Evolutionary conservation across 768 basidiomycete genomes (phyloP).

Genomic region (Suillus spraguei): DNA sequence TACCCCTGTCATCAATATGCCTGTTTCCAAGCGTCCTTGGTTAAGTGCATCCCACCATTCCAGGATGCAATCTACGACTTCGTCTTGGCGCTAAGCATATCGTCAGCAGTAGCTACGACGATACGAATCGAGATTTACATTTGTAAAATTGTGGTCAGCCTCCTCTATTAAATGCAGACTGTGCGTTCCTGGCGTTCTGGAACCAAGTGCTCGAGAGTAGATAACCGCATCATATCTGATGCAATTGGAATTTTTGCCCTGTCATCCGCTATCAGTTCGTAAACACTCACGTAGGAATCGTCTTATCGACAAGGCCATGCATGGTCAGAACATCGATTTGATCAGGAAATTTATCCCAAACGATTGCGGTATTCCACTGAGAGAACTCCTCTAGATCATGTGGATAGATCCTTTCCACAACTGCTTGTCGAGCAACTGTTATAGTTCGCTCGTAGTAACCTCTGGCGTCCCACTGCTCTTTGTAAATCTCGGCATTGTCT

Average conservation of each 20-base stretch:
- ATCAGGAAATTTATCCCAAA: slow-evolving; percentile 69
- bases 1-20: slow-evolving; percentile 62
- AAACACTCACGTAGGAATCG: slow-evolving; percentile 66
- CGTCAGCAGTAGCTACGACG: slow-evolving; percentile 6
- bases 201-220: slow-evolving; percentile 62
- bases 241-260: slow-evolving; percentile 8
- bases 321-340: slow-evolving; percentile 69
- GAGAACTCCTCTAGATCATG: slow-evolving; percentile 64
- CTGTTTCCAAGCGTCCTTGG: slow-evolving; percentile 54
- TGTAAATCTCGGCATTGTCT: slow-evolving; percentile 40
- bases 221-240: slow-evolving; percentile 72
- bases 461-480: slow-evolving; percentile 51
- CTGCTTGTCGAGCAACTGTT: slow-evolving; percentile 63
- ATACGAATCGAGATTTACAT: slow-evolving; percentile 34
- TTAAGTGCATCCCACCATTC: slow-evolving; percentile 63
- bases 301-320: slow-evolving; percentile 72
- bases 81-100: slow-evolving; percentile 52
- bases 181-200: slow-evolving; percentile 66
- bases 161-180: slow-evolving; percentile 69
- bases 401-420: slow-evolving; percentile 54
- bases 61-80: slow-evolving; percentile 66
- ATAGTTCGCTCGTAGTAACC: slow-evolving; percentile 67
- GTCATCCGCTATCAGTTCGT: neutral
- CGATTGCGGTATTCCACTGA: slow-evolving; percentile 64
- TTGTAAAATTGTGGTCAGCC: slow-evolving; percentile 80